Conservation (phyloP, 306 rosid species). For the Medicago arabica region DNA sequence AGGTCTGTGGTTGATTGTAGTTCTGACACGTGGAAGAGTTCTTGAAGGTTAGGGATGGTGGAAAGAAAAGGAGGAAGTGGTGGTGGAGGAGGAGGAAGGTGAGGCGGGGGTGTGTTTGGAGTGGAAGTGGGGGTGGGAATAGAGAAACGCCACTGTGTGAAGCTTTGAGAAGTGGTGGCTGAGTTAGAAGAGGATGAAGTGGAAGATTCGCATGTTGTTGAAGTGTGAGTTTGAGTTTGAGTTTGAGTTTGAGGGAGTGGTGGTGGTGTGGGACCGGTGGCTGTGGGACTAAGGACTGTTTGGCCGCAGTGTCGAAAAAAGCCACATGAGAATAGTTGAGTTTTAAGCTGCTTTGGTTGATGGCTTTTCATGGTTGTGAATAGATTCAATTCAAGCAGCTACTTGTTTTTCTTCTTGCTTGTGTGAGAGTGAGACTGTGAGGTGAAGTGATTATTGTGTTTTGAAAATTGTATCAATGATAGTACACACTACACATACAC, state of each 20-base stretch:
- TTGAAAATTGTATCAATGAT: too few species aligned
- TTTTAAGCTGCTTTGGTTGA: constrained; percentile 81
- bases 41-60: constrained; percentile 54
- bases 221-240: constrained; percentile 39
- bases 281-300: constrained; percentile 79
- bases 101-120: constrained; percentile 8
- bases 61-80: constrained; percentile 15
- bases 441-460: too few species aligned
- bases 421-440: too few species aligned
- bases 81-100: neutral
- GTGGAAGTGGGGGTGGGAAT: constrained; percentile 53
- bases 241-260: constrained; percentile 46
- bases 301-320: constrained; percentile 93
- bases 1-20: constrained; percentile 70
- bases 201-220: constrained; percentile 61
- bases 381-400: too few species aligned
- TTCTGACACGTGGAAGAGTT: constrained; percentile 78
- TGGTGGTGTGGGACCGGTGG: constrained; percentile 54
- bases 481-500: too few species aligned
- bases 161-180: constrained; percentile 87
- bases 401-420: too few species aligned
- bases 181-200: constrained; percentile 68
- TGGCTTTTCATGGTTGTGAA: constrained; percentile 60
- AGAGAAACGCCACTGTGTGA: constrained; percentile 91
- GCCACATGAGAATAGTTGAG: constrained; percentile 91